phyloP scores from a whole-genome alignment of 305 asterid genomes.

The Andrographis paniculata region DNA sequence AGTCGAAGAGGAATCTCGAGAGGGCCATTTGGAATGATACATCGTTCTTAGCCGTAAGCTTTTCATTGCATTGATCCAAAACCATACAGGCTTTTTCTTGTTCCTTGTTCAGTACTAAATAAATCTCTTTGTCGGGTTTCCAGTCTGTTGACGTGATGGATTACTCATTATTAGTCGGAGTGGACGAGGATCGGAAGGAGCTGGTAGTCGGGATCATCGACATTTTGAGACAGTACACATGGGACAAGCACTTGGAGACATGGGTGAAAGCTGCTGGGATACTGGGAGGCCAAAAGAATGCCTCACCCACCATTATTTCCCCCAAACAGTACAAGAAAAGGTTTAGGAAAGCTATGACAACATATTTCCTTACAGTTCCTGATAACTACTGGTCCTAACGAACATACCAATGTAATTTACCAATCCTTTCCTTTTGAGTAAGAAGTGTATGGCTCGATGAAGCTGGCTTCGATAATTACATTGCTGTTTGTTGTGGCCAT shows the following conservation, averaged over 20 bases:
- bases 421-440: too few relatives aligned
- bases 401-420: too few relatives aligned
- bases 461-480: too few relatives aligned
- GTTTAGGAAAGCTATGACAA: slow-evolving; percentile 94
- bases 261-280: slow-evolving; percentile 93
- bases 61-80: background rate
- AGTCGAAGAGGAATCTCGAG: slow-evolving; percentile 75
- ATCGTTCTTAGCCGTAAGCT: slow-evolving; percentile 71
- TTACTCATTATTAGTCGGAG: slow-evolving; percentile 86
- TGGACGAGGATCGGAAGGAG: slow-evolving; percentile 78
- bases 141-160: slow-evolving; percentile 97
- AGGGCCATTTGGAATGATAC: slow-evolving; percentile 98
- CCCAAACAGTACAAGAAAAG: slow-evolving; percentile 93
- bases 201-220: slow-evolving; percentile 87
- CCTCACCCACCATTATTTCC: slow-evolving; percentile 89
- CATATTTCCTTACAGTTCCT: slow-evolving; percentile 83
- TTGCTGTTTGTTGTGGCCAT: too few relatives aligned
- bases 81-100: background rate
- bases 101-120: background rate
- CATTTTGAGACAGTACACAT: slow-evolving; percentile 88
- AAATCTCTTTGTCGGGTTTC: background rate
- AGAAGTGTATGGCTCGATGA: too few relatives aligned
- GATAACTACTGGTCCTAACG: slow-evolving; percentile 28
- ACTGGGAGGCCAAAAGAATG: slow-evolving; percentile 84
- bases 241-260: slow-evolving; percentile 80